Conservation (phyloP, 495 filamentous ascomycete species). For the Pseudomonodictys pantanalensis region DNA sequence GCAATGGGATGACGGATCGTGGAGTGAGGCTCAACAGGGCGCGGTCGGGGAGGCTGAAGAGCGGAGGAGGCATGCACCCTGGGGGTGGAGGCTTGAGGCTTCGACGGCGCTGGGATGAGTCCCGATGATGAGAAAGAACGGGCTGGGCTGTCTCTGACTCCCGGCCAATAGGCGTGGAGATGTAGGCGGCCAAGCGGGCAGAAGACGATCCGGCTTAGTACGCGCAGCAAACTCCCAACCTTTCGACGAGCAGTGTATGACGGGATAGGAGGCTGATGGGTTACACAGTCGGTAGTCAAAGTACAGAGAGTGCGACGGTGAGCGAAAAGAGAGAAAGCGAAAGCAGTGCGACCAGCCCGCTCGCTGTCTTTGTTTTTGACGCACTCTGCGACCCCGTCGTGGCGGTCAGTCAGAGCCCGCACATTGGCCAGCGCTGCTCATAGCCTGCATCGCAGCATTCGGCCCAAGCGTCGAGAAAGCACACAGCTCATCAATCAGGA, state of each 20-base stretch:
- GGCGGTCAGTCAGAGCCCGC: constrained; percentile 8
- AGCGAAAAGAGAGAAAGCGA: neutral
- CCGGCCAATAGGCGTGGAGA: constrained; percentile 6
- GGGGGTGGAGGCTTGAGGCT: neutral
- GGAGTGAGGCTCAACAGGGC: constrained; percentile 13
- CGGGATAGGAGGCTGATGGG: neutral
- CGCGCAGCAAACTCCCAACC: neutral
- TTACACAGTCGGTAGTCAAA: neutral
- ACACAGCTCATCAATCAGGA: neutral
- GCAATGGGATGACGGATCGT: constrained; percentile 1
- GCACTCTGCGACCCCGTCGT: neutral
- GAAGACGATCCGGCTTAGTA: constrained; percentile 11
- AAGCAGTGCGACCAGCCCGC: neutral
- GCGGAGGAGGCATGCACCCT: neutral
- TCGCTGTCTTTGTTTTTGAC: neutral
- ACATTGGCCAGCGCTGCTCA: constrained; percentile 2
- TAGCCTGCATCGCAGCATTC: neutral
- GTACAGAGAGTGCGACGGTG: neutral
- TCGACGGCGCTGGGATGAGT: neutral
- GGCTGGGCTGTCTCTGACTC: neutral
- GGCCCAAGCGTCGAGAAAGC: constrained; percentile 3
- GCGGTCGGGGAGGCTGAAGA: neutral
- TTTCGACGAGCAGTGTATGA: neutral
- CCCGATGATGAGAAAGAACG: neutral
- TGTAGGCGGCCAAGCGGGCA: neutral